Percentiles rank a stretch among this genome's conserved stretches.
Evolutionary conservation across 2,329 filamentous ascomycete species (phyloP).

Genomic region (Talaromyces sp.): DNA sequence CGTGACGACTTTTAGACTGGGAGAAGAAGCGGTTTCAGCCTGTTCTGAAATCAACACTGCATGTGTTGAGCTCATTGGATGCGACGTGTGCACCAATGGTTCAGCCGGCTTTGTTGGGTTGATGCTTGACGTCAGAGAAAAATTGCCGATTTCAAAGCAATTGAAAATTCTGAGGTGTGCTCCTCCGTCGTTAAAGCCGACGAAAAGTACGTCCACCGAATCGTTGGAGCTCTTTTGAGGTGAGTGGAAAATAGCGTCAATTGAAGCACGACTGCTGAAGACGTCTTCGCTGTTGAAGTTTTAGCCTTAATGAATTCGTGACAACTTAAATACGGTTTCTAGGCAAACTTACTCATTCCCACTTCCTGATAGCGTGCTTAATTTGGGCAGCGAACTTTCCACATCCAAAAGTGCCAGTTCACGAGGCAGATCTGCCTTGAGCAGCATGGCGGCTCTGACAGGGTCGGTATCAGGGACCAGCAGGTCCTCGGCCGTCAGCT

Average conservation of each 20-base stretch:
- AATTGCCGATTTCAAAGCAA: constrained; percentile 70
- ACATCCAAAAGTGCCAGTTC: constrained; percentile 72
- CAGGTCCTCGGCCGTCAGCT: constrained; percentile 39
- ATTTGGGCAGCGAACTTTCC: constrained; percentile 69
- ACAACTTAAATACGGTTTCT: neutral
- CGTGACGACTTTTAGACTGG: constrained; percentile 56
- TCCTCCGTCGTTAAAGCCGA: constrained; percentile 65
- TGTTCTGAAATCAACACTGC: constrained; percentile 54
- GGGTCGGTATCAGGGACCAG: constrained; percentile 35
- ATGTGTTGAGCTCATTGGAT: constrained; percentile 72
- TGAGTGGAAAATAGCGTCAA: constrained; percentile 65
- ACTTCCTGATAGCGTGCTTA: constrained; percentile 66
- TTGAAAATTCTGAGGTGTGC: constrained; percentile 81
- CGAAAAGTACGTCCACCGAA: constrained; percentile 72
- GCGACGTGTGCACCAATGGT: constrained; percentile 61
- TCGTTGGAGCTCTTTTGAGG: constrained; percentile 62
- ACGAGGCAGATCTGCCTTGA: constrained; percentile 59
- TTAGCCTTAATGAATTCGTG: neutral
- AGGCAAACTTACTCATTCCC: constrained; percentile 49
- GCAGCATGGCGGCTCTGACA: constrained; percentile 29
- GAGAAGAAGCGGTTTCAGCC: constrained; percentile 18
- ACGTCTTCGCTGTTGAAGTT: constrained; percentile 45
- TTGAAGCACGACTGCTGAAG: constrained; percentile 64
- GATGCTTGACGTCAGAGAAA: constrained; percentile 29
- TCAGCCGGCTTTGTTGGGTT: constrained; percentile 26